These are phyloP conservation scores for Theobroma cacao DNA, from an alignment of 345 rosid genomes.

Conservation along the genomic window DNA sequence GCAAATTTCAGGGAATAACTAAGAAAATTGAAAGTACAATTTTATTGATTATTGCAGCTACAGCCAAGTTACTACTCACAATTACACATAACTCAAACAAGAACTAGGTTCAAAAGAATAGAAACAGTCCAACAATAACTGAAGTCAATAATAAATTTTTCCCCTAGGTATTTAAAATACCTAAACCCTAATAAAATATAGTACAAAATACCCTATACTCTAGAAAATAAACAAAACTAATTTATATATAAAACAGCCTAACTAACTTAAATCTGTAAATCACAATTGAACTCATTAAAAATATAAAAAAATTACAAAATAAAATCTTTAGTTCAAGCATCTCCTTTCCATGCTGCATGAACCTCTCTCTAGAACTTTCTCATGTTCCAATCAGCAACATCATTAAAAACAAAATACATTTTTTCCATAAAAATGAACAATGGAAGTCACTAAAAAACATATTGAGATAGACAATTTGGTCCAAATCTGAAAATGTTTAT, in stretches of 20 bases:
- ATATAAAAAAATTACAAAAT: not conserved
- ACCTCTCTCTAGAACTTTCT: not conserved
- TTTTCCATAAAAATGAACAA: not conserved
- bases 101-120: not conserved
- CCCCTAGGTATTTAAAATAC: not conserved
- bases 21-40: not conserved
- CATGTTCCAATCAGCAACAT: not conserved
- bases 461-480: constrained; percentile 1
- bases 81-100: not conserved
- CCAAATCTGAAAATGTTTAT: too few relatives aligned
- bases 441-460: not conserved
- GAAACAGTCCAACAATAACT: not conserved
- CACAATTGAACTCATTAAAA: not conserved
- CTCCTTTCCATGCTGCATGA: not conserved
- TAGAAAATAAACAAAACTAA: not conserved
- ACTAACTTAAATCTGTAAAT: not conserved
- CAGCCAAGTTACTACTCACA: not conserved
- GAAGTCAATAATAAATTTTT: not conserved
- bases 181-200: not conserved
- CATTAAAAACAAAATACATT: not conserved
- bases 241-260: not conserved
- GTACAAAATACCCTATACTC: not conserved
- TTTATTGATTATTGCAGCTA: not conserved
- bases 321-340: not conserved
- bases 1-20: not conserved